These are phyloP conservation scores for Trichoderma lentiforme DNA, from an alignment of 2,329 filamentous ascomycete species.

Conservation along the genomic window DNA sequence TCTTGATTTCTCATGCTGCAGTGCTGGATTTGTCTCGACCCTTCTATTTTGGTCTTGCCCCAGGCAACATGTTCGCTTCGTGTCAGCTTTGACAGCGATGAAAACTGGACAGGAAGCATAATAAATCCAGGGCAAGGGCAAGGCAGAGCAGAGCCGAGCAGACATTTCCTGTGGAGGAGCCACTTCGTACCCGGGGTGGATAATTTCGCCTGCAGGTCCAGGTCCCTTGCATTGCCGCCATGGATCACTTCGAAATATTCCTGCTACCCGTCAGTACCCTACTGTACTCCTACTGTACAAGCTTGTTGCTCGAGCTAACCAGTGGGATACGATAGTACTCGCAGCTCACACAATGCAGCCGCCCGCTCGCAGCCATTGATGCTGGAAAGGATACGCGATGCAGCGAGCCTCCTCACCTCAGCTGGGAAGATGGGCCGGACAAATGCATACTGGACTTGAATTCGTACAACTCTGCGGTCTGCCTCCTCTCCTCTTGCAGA, in stretches of 20 bases:
- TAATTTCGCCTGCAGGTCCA: constrained; percentile 15
- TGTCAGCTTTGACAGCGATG: neutral
- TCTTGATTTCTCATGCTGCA: neutral
- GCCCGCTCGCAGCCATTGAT: neutral
- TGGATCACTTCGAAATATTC: neutral
- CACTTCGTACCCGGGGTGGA: constrained; percentile 6
- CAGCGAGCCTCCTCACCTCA: neutral
- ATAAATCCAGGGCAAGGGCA: neutral
- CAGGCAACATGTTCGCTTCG: neutral
- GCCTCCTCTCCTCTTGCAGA: neutral
- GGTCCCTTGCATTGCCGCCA: neutral
- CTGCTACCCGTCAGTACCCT: neutral
- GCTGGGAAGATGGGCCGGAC: neutral
- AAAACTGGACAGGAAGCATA: neutral
- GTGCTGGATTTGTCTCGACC: neutral
- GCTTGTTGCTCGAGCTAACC: neutral
- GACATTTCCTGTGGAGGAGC: constrained; percentile 1
- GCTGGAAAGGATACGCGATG: neutral
- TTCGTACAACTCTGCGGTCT: neutral
- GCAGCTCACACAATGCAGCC: neutral
- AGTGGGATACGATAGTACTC: neutral
- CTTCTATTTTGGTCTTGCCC: neutral
- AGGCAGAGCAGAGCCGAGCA: neutral
- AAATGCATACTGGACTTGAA: neutral
- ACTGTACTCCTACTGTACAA: neutral